Percentiles rank a stretch among this genome's conserved stretches.
Evolutionary conservation across 768 basidiomycete species (phyloP).

Genomic region (Mycena albidolilacea): DNA sequence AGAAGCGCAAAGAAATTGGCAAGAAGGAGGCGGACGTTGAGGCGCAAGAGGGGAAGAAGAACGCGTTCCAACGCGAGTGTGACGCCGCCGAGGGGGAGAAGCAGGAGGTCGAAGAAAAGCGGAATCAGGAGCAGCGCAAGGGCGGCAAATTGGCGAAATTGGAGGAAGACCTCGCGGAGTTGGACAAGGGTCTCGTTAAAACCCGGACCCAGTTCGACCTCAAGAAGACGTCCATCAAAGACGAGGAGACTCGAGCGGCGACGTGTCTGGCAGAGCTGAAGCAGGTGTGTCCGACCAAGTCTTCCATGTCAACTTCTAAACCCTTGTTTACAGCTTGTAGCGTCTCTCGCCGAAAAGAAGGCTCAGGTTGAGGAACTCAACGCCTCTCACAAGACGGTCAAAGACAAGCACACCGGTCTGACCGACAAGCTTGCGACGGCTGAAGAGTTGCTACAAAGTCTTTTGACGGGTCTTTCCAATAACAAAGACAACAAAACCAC

Average conservation of each 20-base stretch:
- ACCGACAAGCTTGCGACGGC: constrained; percentile 75
- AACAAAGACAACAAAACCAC: constrained; percentile 68
- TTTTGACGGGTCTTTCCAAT: constrained; percentile 92
- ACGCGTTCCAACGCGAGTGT: constrained; percentile 63
- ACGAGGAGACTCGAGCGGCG: constrained; percentile 78
- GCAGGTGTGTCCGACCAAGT: constrained; percentile 60
- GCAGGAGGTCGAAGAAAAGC: constrained; percentile 75
- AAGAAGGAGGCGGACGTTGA: constrained; percentile 65
- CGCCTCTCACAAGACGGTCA: constrained; percentile 71
- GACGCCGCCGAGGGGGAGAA: constrained; percentile 78
- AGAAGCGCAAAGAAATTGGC: constrained; percentile 71
- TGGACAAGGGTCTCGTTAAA: constrained; percentile 88
- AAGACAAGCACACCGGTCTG: constrained; percentile 75
- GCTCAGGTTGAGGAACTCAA: constrained; percentile 70
- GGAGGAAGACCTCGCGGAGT: constrained; percentile 82
- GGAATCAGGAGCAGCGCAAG: constrained; percentile 92
- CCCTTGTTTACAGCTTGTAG: constrained; percentile 62
- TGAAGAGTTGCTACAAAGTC: constrained; percentile 95
- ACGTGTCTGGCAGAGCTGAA: constrained; percentile 69
- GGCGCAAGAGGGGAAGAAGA: constrained; percentile 63
- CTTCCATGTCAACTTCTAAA: constrained; percentile 1
- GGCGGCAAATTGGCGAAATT: constrained; percentile 93
- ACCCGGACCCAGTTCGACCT: constrained; percentile 89
- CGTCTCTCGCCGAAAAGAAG: constrained; percentile 71
- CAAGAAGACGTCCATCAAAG: constrained; percentile 78